Conservation (phyloP, 1,284 basidiomycete species). For the Microbotryum scabiosae region DNA sequence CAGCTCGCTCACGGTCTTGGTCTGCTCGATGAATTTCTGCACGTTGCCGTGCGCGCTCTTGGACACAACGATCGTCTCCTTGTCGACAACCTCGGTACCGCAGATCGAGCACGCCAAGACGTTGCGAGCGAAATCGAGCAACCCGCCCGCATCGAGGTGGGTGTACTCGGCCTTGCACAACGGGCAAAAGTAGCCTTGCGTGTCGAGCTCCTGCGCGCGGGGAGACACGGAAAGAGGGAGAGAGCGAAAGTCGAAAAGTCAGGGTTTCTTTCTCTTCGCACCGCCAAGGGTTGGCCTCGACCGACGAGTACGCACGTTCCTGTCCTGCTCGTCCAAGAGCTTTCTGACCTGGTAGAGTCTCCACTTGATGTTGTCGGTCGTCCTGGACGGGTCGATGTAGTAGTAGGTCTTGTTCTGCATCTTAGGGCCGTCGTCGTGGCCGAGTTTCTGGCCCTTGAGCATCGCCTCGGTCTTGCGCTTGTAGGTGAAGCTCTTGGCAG, state of each 20-base stretch:
- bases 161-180: slow-evolving; percentile 77
- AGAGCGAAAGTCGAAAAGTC: not conserved
- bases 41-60: slow-evolving; percentile 82
- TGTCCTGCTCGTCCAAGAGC: slow-evolving; percentile 74
- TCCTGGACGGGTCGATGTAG: slow-evolving; percentile 90
- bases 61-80: slow-evolving; percentile 79
- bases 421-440: slow-evolving; percentile 63
- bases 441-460: slow-evolving; percentile 40
- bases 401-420: slow-evolving; percentile 81
- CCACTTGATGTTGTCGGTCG: slow-evolving; percentile 97
- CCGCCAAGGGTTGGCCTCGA: not conserved
- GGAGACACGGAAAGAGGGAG: not conserved
- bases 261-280: not conserved
- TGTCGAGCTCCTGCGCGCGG: slow-evolving; percentile 70
- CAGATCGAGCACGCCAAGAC: slow-evolving; percentile 61
- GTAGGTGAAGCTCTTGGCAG: not conserved
- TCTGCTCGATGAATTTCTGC: slow-evolving; percentile 89
- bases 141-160: slow-evolving; percentile 72
- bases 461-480: not conserved
- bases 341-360: slow-evolving; percentile 88
- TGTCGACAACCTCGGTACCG: slow-evolving; percentile 68
- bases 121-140: slow-evolving; percentile 60
- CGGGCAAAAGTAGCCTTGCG: slow-evolving; percentile 92
- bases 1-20: slow-evolving; percentile 74
- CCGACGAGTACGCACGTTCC: slow-evolving; percentile 51